Conservation (phyloP, 73 alveolate genomes). For the Paramecium primaurelia region DNA sequence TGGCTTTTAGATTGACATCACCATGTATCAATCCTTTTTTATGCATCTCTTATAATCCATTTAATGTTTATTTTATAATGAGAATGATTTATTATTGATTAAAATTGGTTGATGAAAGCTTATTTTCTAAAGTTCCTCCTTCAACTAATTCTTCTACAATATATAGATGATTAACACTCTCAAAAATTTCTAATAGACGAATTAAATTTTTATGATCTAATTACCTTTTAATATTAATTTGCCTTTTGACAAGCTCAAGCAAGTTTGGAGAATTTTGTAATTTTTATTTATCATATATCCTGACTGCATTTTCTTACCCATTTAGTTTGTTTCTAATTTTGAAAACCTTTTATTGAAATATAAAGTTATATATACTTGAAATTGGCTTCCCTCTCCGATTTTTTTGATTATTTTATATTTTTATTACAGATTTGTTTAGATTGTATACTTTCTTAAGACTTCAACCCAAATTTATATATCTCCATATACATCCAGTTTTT, state of each 20-base stretch:
- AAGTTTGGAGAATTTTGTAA: background rate
- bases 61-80: background rate
- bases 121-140: conserved; percentile 68
- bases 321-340: background rate
- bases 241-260: background rate
- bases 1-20: background rate
- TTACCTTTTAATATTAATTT: conserved; percentile 50
- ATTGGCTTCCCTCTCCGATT: conserved; percentile 51
- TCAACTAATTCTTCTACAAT: conserved; percentile 68
- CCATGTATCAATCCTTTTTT: background rate
- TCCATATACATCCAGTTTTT: conserved; percentile 20
- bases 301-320: background rate
- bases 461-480: background rate
- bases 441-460: background rate
- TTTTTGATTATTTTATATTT: conserved; percentile 59
- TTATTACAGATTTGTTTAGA: background rate
- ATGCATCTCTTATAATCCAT: background rate
- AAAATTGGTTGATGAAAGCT: background rate
- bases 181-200: conserved; percentile 62
- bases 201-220: conserved; percentile 65
- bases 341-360: background rate
- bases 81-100: background rate
- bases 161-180: conserved; percentile 60
- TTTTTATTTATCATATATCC: background rate
- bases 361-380: background rate